Evolutionary conservation across 1,284 basidiomycete species (phyloP), one percentile per base, ranked within the genome.

Genomic region (Ustilago hordei): DNA sequence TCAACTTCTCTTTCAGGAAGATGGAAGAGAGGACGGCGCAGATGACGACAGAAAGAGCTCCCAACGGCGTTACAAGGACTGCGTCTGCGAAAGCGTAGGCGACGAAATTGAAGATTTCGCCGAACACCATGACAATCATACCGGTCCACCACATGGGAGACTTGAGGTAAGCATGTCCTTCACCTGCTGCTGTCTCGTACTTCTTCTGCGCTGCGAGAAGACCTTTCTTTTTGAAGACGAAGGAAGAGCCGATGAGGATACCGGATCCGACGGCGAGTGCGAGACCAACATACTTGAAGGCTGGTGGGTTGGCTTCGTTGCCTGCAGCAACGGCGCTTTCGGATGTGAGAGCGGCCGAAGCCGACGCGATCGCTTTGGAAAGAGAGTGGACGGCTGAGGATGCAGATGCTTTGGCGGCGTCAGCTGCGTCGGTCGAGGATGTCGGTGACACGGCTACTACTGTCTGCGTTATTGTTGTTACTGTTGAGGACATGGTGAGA

Each of bases 1-100:
- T 81, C 60, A 99, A 90, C 75, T 90, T 93, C 86, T 99, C 97
- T 60, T 96, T 92, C 81, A 98, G 91, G 87, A 98, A 93, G 81
- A 97, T 90, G 52, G 94, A 95, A 11, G 95, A 96, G 23, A 98
- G 89, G 34, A 97, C 92, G 41, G 96, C 96, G 81, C 93, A 96
- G 76, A 98, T 90, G 81, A 99, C 95, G 78, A 99, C 97, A 17
- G 95, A 95, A 63, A 99, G 90, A 4, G 95, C 95, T 53, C 96
- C 96, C 81, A 99, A 90, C 1, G 96, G 95, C n/a, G 95, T 96
- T 90, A 94, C 93, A 60, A 95, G 90, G 75, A 95, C 91, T 19
- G 94, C 93, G 85, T 95, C 92, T 31, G 94, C 92, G 83, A 95
- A 95, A 9, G 93, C 93, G 84, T 95, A 95, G 48, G 92, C 94